These are phyloP conservation scores for Graphilbum fragrans DNA, from an alignment of 2,329 filamentous ascomycete genomes.

Conservation along the genomic window DNA sequence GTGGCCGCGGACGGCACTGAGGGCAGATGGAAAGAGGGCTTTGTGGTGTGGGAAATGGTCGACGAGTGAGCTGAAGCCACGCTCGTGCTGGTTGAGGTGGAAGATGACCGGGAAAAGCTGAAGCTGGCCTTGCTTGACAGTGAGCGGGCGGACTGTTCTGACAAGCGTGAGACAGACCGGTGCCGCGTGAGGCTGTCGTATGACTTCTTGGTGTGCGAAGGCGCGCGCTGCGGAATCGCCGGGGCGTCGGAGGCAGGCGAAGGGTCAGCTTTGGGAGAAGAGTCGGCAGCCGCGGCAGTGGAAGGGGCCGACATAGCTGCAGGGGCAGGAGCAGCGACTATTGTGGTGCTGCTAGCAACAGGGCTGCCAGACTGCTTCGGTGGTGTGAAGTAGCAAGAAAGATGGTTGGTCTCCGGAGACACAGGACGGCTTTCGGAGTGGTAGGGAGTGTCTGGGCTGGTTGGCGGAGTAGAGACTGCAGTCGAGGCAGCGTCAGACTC, in stretches of 20 bases:
- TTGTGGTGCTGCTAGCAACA: background rate
- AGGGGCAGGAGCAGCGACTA: slow-evolving; percentile 2
- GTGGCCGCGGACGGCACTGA: background rate
- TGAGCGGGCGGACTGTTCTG: slow-evolving; percentile 39
- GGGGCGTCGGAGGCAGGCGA: slow-evolving; percentile 35
- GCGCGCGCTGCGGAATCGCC: slow-evolving; percentile 62
- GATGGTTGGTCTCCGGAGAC: slow-evolving; percentile 51
- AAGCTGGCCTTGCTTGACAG: slow-evolving; percentile 45
- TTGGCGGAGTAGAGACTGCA: slow-evolving; percentile 46
- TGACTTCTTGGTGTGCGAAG: slow-evolving; percentile 77
- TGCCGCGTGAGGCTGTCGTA: slow-evolving; percentile 55
- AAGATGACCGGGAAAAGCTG: slow-evolving; percentile 44
- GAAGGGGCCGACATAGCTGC: slow-evolving; percentile 20
- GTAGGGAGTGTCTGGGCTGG: slow-evolving; percentile 53
- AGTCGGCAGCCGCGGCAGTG: slow-evolving; percentile 1
- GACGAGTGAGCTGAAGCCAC: slow-evolving; percentile 23
- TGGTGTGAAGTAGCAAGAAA: slow-evolving; percentile 54
- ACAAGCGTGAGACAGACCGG: slow-evolving; percentile 34
- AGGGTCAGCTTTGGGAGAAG: no score
- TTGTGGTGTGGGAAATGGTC: slow-evolving; percentile 15
- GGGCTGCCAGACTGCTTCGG: slow-evolving; percentile 28
- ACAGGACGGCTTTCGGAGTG: slow-evolving; percentile 33
- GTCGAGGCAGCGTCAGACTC: slow-evolving; percentile 58
- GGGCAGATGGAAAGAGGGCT: slow-evolving; percentile 5
- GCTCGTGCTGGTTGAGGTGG: slow-evolving; percentile 40